A percentile compares a stretch with the other conserved stretches of the same genome.
Evolutionary conservation across 2,329 filamentous ascomycete species (phyloP).

Genomic region (Aspergillus niger): DNA sequence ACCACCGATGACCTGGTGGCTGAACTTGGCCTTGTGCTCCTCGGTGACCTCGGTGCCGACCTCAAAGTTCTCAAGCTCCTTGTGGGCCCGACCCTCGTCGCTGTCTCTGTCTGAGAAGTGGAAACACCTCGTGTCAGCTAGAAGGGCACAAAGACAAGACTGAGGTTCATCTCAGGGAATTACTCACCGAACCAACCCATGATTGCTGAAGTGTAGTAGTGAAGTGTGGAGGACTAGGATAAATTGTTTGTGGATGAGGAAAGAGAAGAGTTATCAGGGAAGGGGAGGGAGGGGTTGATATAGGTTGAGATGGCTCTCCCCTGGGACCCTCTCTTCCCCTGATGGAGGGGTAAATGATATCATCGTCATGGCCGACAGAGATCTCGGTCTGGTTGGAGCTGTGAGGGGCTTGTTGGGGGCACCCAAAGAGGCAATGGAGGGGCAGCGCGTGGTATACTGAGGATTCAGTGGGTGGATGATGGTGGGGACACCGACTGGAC

Average conservation of each 20-base stretch:
- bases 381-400: background rate
- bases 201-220: conserved; percentile 7
- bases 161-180: too few species aligned
- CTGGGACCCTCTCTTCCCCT: background rate
- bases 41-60: conserved; percentile 13
- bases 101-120: too few species aligned
- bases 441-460: background rate
- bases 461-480: too few species aligned
- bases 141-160: too few species aligned
- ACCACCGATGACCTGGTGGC: conserved; percentile 74
- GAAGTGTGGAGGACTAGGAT: too few species aligned
- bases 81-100: too few species aligned
- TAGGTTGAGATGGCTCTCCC: background rate
- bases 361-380: background rate
- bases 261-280: too few species aligned
- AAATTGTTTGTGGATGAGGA: conserved; percentile 1
- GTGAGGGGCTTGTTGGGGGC: background rate
- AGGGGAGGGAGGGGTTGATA: conserved; percentile 1
- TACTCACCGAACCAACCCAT: conserved; percentile 20
- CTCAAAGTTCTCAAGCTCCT: too few species aligned
- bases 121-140: too few species aligned
- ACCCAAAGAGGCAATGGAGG: background rate
- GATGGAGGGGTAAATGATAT: conserved; percentile 2
- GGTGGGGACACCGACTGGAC: background rate
- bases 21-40: conserved; percentile 62